Conservation (phyloP, 2,329 filamentous ascomycete species). For the Colletotrichum viniferum region DNA sequence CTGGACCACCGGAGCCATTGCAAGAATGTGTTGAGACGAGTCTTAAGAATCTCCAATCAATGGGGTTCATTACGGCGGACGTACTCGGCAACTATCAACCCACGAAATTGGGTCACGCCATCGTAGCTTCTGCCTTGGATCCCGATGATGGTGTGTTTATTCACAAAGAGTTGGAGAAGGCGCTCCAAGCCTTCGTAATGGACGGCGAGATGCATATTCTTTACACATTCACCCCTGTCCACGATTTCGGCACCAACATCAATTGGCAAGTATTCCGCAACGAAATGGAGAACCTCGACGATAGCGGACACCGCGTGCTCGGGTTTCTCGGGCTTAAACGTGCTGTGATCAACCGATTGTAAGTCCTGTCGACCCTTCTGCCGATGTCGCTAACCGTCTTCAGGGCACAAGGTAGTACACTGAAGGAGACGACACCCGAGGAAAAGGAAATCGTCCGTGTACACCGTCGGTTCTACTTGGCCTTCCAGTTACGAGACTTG, state of each 20-base stretch:
- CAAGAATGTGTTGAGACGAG: slow-evolving; percentile 61
- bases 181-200: slow-evolving; percentile 76
- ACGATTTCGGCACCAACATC: slow-evolving; percentile 55
- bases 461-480: slow-evolving; percentile 75
- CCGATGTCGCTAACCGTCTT: slow-evolving; percentile 19
- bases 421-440: slow-evolving; percentile 66
- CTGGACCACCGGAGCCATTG: slow-evolving; percentile 54
- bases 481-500: slow-evolving; percentile 77
- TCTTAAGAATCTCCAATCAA: slow-evolving; percentile 59
- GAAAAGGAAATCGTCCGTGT: slow-evolving; percentile 67
- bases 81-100: slow-evolving; percentile 58
- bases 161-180: slow-evolving; percentile 69
- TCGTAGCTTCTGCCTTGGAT: slow-evolving; percentile 74
- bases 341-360: slow-evolving; percentile 70
- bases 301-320: slow-evolving; percentile 73
- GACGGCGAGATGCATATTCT: slow-evolving; percentile 82
- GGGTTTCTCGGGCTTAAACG: slow-evolving; percentile 72
- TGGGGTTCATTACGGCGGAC: slow-evolving; percentile 59
- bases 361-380: slow-evolving; percentile 27
- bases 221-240: slow-evolving; percentile 78
- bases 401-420: slow-evolving; percentile 69
- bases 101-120: slow-evolving; percentile 71
- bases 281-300: slow-evolving; percentile 72
- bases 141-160: slow-evolving; percentile 79
- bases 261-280: slow-evolving; percentile 77